phyloP scores from a whole-genome alignment of 225 moss, liverwort and hornwort genomes.

The Takakia lepidozioides region DNA sequence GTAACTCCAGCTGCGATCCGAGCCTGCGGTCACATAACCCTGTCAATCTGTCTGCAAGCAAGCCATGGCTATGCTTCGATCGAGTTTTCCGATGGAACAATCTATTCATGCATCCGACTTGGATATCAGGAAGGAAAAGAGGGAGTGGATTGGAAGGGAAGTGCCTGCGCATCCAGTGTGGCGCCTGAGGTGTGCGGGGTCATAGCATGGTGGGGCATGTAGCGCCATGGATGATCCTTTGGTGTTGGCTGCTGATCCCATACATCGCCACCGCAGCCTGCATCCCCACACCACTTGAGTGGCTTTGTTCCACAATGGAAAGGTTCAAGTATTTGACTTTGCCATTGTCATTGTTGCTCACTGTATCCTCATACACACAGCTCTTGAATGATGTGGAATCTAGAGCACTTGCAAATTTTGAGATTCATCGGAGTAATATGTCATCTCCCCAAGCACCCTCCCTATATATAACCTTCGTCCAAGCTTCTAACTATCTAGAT shows the following conservation, averaged over 20 bases:
- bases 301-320: not conserved
- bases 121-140: too few relatives aligned
- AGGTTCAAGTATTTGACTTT: not conserved
- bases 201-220: constrained; percentile 71
- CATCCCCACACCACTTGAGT: not conserved
- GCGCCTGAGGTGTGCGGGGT: constrained; percentile 79
- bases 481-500: too few relatives aligned
- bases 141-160: too few relatives aligned
- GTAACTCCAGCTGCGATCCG: too few relatives aligned
- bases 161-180: constrained; percentile 69
- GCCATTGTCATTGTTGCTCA: not conserved
- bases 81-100: not conserved
- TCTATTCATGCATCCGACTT: too few relatives aligned
- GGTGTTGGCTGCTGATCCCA: constrained; percentile 69
- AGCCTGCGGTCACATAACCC: too few relatives aligned
- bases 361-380: too few relatives aligned
- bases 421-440: too few relatives aligned
- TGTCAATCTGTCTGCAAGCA: not conserved
- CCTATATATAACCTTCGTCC: too few relatives aligned
- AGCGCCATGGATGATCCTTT: constrained; percentile 67
- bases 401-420: too few relatives aligned
- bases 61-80: not conserved
- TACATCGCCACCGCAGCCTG: constrained; percentile 80
- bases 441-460: too few relatives aligned
- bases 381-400: too few relatives aligned